Conservation (phyloP, 352 stramenopile genomes). For the Pythium phragmitis region DNA sequence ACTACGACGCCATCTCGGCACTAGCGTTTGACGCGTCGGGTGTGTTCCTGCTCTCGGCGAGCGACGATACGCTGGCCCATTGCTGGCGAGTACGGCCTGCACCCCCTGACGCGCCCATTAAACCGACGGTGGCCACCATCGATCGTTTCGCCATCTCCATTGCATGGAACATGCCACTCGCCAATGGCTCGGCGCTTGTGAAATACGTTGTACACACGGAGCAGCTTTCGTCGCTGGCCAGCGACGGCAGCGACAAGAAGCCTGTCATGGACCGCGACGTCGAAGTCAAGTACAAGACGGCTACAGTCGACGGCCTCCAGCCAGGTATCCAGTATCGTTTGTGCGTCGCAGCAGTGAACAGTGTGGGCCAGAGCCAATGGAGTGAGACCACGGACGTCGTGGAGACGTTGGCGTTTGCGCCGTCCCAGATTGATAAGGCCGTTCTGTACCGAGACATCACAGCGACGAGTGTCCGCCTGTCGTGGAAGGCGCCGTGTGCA, state of each 20-base stretch:
- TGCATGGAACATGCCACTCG: conserved; percentile 46
- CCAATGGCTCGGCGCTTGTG: conserved; percentile 52
- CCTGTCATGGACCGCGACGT: conserved; percentile 36
- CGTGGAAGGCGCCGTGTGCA: conserved; percentile 45
- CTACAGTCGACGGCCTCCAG: conserved; percentile 44
- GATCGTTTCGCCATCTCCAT: conserved; percentile 55
- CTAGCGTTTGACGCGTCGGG: conserved; percentile 44
- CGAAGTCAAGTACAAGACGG: conserved; percentile 40
- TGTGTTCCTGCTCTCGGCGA: conserved; percentile 50
- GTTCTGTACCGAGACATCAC: conserved; percentile 36
- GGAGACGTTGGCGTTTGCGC: conserved; percentile 64
- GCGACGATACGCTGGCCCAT: conserved; percentile 50
- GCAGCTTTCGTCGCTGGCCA: conserved; percentile 36
- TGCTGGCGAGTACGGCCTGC: conserved; percentile 53
- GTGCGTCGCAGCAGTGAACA: conserved; percentile 52
- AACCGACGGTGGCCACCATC: conserved; percentile 28
- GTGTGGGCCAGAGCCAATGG: conserved; percentile 43
- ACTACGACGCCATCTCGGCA: conserved; percentile 44
- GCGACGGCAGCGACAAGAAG: conserved; percentile 30
- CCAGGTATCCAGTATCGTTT: conserved; percentile 56
- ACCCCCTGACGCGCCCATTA: conserved; percentile 38
- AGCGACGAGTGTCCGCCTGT: conserved; percentile 43
- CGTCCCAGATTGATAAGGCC: conserved; percentile 43
- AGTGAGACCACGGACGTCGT: conserved; percentile 40
- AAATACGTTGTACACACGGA: conserved; percentile 50